Evolutionary conservation across 228 moss, liverwort and hornwort species (phyloP), one percentile per base, ranked within the genome.

Genomic region (Sphagnum magellanicum): DNA sequence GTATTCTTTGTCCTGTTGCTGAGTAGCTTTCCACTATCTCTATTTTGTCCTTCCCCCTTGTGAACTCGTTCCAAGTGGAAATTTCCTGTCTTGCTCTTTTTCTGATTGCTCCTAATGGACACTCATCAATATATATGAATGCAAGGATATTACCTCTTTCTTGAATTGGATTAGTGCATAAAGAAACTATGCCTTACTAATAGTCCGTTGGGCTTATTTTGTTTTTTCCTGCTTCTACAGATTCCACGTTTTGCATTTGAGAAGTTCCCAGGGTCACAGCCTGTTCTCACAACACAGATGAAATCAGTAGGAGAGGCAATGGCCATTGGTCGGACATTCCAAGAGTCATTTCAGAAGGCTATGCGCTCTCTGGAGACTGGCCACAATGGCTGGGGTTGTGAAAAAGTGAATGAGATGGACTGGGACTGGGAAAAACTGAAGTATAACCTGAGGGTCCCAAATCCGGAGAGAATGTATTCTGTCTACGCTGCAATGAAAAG

Each of bases 211-310:
- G 32, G 32, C 32, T 32, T 32, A 32, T 32, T 32, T 32, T 32
- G 17, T 32, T 32, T 32, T 32, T 3, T 32, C 32, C 32, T 32
- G 32, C 1, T 32, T 32, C 32, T 63, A 63, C 88, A 96, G 97
- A 98, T 98, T 79, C 97, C 97, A n/a, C 88, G 97, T 55, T 98
- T 98, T 64, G 97, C 97, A 58, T 98, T 98, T 74, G 97, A 98
- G 80, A 98, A 98, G 79, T 98, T 98, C 68, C 97, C 97, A 62
- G 93, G 97, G 48, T 93, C 97, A 10, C 80, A 88, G 64, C 97
- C 97, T 49, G 80, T 91, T 65, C 75, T 98, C 63, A 88, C 91
- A 8, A 98, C 97, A 10, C 97, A 98, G 74, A 98, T 98, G 97
- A 98, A 98, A 85, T 98, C 97, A 5, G 97, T 98, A 48, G 97